phyloP scores from a whole-genome alignment of 1,139 yeast genomes.

The Spathaspora sp. region DNA sequence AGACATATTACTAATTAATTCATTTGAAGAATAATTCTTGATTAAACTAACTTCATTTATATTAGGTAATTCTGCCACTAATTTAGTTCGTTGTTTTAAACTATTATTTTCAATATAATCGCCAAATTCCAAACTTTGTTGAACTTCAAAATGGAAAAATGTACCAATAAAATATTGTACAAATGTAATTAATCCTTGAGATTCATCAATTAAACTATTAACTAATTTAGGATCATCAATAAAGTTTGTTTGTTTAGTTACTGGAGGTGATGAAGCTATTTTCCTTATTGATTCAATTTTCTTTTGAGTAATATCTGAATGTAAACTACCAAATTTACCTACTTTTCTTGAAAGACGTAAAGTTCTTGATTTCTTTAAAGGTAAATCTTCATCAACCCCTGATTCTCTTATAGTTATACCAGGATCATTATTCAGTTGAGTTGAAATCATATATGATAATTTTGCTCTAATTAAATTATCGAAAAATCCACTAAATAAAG shows the following conservation, averaged over 20 bases:
- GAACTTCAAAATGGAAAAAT: slow-evolving; percentile 66
- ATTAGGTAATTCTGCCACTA: slow-evolving; percentile 20
- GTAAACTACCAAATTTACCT: slow-evolving; percentile 21
- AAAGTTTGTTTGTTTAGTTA: slow-evolving; percentile 19
- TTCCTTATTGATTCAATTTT: slow-evolving; percentile 6
- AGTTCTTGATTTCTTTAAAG: slow-evolving; percentile 33
- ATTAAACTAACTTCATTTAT: slow-evolving; percentile 19
- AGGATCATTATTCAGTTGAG: slow-evolving; percentile 8
- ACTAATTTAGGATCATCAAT: slow-evolving; percentile 45
- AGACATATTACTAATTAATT: slow-evolving; percentile 51
- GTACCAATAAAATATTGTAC: slow-evolving; percentile 66
- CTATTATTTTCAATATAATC: slow-evolving; percentile 48
- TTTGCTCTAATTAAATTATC: slow-evolving; percentile 26
- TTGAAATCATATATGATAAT: slow-evolving; percentile 19
- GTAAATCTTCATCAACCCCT: slow-evolving; percentile 12
- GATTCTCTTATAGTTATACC: neutral
- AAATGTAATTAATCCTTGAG: slow-evolving; percentile 34
- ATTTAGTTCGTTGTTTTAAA: slow-evolving; percentile 31
- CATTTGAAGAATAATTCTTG: slow-evolving; percentile 47
- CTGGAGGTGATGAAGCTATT: slow-evolving; percentile 4
- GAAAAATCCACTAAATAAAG: slow-evolving; percentile 26
- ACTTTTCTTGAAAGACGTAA: slow-evolving; percentile 31
- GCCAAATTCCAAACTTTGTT: slow-evolving; percentile 43
- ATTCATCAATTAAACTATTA: slow-evolving; percentile 37
- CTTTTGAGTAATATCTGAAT: slow-evolving; percentile 5